phyloP scores from a whole-genome alignment of 495 filamentous ascomycete genomes.

The Monascus purpureus region DNA sequence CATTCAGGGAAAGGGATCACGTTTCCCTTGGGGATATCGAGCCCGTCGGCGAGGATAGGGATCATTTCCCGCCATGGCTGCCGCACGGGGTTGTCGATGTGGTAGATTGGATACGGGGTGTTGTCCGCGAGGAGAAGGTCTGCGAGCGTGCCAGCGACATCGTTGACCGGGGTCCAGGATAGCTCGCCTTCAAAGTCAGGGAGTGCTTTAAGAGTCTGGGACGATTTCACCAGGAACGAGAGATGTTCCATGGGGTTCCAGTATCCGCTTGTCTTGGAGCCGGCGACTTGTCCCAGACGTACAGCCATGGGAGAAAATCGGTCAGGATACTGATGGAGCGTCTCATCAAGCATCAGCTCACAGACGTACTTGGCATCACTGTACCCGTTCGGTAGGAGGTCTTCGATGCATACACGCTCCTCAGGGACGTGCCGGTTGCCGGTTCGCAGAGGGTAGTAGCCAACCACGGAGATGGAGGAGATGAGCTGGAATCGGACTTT shows the following conservation, averaged over 20 bases:
- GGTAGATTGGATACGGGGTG: conserved; percentile 29
- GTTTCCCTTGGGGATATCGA: conserved; percentile 19
- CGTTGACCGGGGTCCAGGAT: conserved; percentile 37
- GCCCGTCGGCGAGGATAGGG: conserved; percentile 22
- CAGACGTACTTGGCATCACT: conserved; percentile 36
- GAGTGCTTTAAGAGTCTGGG: conserved; percentile 28
- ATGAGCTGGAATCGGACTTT: conserved; percentile 37
- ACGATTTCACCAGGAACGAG: conserved; percentile 35
- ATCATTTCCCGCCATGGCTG: conserved; percentile 35
- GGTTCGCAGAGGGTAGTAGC: conserved; percentile 20
- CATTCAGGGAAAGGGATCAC: conserved; percentile 34
- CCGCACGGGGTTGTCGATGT: conserved; percentile 40
- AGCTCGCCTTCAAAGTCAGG: conserved; percentile 29
- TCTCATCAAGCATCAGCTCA: conserved; percentile 36
- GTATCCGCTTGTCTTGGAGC: conserved; percentile 31
- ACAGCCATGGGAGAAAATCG: conserved; percentile 30
- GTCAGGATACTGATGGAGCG: conserved; percentile 27
- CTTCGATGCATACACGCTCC: conserved; percentile 11
- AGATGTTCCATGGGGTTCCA: conserved; percentile 41
- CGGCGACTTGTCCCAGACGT: conserved; percentile 36
- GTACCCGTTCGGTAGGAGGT: conserved; percentile 32
- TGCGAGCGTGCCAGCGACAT: conserved; percentile 21
- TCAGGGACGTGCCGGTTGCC: conserved; percentile 17
- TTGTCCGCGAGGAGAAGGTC: conserved; percentile 20
- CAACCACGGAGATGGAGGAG: conserved; percentile 40